A percentile compares a stretch with the other conserved stretches of the same genome.
phyloP scores from a whole-genome alignment of 441 rosid species.

The Kokia cookei region DNA sequence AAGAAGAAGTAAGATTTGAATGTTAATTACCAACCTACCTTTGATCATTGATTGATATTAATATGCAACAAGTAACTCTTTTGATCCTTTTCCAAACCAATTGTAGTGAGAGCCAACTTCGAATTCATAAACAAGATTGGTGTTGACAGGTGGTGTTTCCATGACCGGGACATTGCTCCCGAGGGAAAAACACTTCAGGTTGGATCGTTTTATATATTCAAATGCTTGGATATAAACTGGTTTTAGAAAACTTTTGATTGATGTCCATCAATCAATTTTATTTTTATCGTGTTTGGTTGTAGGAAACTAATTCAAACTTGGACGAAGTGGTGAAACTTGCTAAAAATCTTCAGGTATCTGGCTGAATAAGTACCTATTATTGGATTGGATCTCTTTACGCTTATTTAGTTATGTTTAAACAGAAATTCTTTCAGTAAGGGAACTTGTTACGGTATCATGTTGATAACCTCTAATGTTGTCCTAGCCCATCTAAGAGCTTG shows the following conservation, averaged over 20 bases:
- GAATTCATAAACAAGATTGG: conserved; percentile 90
- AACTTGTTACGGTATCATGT: neutral
- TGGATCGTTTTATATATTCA: neutral
- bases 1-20: conserved; percentile 72
- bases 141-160: conserved; percentile 94
- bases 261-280: neutral
- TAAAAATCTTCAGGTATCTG: conserved; percentile 72
- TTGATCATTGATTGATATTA: neutral
- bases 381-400: neutral
- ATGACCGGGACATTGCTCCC: conserved; percentile 94
- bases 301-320: conserved; percentile 87
- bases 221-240: neutral
- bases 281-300: conserved; percentile 1
- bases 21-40: neutral
- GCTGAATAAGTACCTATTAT: neutral
- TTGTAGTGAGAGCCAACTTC: conserved; percentile 94
- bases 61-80: neutral
- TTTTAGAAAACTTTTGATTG: neutral
- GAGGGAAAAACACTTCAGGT: conserved; percentile 79
- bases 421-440: neutral
- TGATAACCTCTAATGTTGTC: neutral
- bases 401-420: conserved; percentile 18
- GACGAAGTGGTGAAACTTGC: conserved; percentile 93
- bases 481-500: neutral
- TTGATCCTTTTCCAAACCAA: neutral